These are phyloP conservation scores for Actinidia chinensis DNA, from an alignment of 179 eudicot genomes.

Conservation along the genomic window DNA sequence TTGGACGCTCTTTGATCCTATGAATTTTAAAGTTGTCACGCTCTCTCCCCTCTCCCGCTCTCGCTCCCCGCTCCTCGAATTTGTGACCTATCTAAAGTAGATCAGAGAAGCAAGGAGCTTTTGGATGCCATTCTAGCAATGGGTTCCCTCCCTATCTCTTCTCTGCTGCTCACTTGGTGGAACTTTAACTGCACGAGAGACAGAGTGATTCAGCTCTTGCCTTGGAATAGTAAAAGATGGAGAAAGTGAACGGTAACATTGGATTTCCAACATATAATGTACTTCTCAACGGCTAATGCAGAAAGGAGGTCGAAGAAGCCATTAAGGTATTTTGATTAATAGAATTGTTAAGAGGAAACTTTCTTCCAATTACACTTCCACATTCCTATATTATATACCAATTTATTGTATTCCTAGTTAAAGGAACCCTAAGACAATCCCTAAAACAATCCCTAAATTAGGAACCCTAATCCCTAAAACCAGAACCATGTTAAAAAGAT, in stretches of 20 bases:
- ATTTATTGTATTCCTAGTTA: no score
- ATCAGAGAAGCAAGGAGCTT: slow-evolving; percentile 63
- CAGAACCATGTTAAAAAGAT: no score
- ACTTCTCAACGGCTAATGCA: slow-evolving; percentile 54
- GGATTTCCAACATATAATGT: slow-evolving; percentile 54
- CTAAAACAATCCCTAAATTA: no score
- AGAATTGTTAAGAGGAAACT: no score
- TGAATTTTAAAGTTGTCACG: no score
- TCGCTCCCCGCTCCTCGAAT: no score
- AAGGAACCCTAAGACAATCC: no score
- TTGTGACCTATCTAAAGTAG: slow-evolving; percentile 34
- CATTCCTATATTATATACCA: no score
- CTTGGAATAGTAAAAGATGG: slow-evolving; percentile 61
- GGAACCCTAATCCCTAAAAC: no score
- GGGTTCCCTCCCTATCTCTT: slow-evolving; percentile 49
- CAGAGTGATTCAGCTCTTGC: slow-evolving; percentile 52
- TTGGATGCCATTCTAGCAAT: slow-evolving; percentile 39
- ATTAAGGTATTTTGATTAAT: slow-evolving; percentile 48
- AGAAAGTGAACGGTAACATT: slow-evolving; percentile 37
- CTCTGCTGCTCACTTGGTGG: slow-evolving; percentile 51
- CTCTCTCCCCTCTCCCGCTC: no score
- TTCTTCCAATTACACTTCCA: no score
- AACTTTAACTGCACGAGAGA: slow-evolving; percentile 54
- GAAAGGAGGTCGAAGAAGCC: slow-evolving; percentile 55
- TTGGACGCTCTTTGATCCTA: no score